Percentiles rank a stretch among this genome's conserved stretches.
Evolutionary conservation across 345 rosid genomes (phyloP).

Genomic region (Psidium friedrichsthalianum): DNA sequence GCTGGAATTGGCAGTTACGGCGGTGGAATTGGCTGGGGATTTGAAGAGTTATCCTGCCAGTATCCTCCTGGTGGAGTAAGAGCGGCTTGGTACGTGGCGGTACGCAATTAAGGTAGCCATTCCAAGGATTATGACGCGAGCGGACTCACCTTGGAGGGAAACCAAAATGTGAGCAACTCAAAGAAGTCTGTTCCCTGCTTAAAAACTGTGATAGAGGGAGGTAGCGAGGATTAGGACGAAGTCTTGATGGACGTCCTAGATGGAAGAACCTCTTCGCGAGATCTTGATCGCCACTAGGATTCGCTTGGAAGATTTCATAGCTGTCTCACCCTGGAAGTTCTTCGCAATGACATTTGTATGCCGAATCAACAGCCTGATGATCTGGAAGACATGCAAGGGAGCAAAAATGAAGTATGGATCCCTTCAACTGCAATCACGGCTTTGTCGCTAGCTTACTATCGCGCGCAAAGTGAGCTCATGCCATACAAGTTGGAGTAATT

Average conservation of each 20-base stretch:
- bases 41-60: not conserved
- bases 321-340: not conserved
- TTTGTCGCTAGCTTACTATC: not conserved
- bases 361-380: accelerated
- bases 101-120: not conserved
- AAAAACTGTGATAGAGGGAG: not conserved
- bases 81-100: not conserved
- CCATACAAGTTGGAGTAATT: not conserved
- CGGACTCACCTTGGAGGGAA: accelerated
- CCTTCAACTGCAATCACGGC: not conserved
- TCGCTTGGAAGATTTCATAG: not conserved
- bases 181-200: accelerated
- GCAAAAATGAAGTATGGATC: not conserved
- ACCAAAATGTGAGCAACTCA: accelerated
- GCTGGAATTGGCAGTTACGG: not conserved
- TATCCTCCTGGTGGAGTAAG: not conserved
- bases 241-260: accelerated
- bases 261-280: not conserved
- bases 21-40: not conserved
- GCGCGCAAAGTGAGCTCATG: not conserved
- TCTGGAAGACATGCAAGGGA: not conserved
- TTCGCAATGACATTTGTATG: accelerated
- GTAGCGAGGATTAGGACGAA: accelerated
- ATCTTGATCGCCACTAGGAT: too few species aligned
- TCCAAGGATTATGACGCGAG: accelerated